Percentiles rank a stretch among this genome's conserved stretches.
phyloP scores from a whole-genome alignment of 768 basidiomycete species.

The Lentinula boryana region DNA sequence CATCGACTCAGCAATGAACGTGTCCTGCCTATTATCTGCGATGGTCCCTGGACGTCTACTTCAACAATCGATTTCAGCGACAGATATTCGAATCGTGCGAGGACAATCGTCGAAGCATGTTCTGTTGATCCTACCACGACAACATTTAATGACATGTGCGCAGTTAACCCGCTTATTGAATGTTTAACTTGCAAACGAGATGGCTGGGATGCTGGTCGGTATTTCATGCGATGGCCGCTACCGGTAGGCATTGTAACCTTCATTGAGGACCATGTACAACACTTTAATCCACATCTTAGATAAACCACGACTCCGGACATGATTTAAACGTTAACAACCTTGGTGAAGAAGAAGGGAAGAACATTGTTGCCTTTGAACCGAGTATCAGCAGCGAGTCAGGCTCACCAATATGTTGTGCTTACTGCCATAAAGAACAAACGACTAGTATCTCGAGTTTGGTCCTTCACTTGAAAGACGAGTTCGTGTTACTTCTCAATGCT shows the following conservation, averaged over 20 bases:
- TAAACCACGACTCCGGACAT: not conserved
- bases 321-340: not conserved
- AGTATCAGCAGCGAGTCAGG: not conserved
- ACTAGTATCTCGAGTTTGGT: not conserved
- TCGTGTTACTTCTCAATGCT: not conserved
- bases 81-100: not conserved
- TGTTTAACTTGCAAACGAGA: not conserved
- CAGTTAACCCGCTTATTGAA: not conserved
- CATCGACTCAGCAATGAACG: not conserved
- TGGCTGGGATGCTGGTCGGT: not conserved
- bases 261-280: not conserved
- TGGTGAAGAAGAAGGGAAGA: not conserved
- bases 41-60: not conserved
- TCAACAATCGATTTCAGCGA: not conserved
- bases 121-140: not conserved
- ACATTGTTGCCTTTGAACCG: slow-evolving; percentile 1
- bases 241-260: not conserved
- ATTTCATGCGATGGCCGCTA: not conserved
- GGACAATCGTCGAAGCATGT: not conserved
- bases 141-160: not conserved
- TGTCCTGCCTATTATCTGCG: not conserved
- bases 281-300: not conserved
- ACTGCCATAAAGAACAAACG: not conserved
- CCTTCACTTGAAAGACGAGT: not conserved
- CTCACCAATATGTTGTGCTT: not conserved